Percentiles rank a stretch among this genome's conserved stretches.
Evolutionary conservation across 1,284 basidiomycete genomes (phyloP).

Genomic region (Melampsora medusae): DNA sequence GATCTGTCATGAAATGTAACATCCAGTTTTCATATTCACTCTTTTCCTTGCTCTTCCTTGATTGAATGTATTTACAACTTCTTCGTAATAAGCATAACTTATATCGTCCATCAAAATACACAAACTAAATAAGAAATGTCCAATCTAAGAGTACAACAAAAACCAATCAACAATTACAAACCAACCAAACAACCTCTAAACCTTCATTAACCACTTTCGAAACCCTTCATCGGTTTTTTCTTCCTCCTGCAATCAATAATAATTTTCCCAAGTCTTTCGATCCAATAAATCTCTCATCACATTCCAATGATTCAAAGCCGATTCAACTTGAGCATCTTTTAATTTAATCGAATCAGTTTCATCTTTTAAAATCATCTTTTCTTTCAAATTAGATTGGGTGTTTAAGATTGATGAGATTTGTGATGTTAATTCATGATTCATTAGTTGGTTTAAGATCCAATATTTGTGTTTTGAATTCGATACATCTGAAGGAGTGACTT

Average conservation of each 20-base stretch:
- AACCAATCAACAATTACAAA: no score
- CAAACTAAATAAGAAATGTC: no score
- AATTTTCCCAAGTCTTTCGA: slow-evolving; percentile 47
- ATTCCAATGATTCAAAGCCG: slow-evolving; percentile 46
- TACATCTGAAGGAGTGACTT: slow-evolving; percentile 39
- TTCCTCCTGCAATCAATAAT: slow-evolving; percentile 44
- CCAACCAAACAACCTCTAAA: no score
- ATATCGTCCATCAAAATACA: no score
- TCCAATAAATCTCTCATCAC: slow-evolving; percentile 47
- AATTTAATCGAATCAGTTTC: background rate
- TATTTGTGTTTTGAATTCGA: slow-evolving; percentile 26
- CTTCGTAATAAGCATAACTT: no score
- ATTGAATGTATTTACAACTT: no score
- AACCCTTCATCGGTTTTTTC: no score
- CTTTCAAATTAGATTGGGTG: background rate
- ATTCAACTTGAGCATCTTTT: slow-evolving; percentile 8
- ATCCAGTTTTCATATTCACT: no score
- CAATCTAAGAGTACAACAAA: no score
- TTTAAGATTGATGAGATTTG: slow-evolving; percentile 4
- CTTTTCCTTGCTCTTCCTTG: no score
- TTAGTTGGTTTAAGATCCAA: slow-evolving; percentile 43
- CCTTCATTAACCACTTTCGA: no score
- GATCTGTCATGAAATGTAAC: no score
- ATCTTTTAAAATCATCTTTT: background rate
- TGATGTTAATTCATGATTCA: slow-evolving; percentile 45